A percentile compares a stretch with the other conserved stretches of the same genome.
Evolutionary conservation across 371 early-diverging fungal genomes (phyloP).

Genomic region (Mortierella sp.): DNA sequence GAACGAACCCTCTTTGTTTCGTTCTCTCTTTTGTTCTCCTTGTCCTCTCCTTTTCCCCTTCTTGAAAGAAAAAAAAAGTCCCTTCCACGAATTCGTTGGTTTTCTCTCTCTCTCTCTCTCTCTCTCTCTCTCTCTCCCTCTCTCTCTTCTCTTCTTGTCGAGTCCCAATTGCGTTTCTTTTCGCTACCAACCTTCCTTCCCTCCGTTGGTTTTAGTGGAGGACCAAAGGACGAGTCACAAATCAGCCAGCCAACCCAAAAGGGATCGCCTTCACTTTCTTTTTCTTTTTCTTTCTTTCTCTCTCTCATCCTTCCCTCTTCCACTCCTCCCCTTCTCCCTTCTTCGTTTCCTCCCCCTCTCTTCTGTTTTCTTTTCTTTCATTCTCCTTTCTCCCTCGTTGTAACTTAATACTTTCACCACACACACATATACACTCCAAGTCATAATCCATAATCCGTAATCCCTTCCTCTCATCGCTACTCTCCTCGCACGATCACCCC

Average conservation of each 20-base stretch:
- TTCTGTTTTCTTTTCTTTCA: neutral
- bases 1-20: conserved; percentile 1
- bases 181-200: neutral
- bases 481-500: neutral
- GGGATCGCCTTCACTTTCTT: neutral
- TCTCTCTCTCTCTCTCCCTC: neutral
- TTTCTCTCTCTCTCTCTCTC: no score
- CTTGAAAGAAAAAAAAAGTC: no score
- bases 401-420: conserved; percentile 5
- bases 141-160: neutral
- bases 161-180: neutral
- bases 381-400: neutral
- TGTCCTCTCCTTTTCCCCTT: neutral
- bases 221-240: neutral
- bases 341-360: neutral
- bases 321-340: neutral
- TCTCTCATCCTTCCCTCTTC: neutral
- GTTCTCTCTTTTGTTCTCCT: neutral
- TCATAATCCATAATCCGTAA: neutral
- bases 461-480: neutral
- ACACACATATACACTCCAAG: neutral
- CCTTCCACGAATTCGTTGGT: no score
- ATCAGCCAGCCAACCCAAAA: neutral
- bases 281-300: neutral
- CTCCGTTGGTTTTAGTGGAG: neutral